Evolutionary conservation across 441 rosid species (phyloP), one percentile per base, ranked within the genome.

Genomic region (Gossypium schwendimanii): DNA sequence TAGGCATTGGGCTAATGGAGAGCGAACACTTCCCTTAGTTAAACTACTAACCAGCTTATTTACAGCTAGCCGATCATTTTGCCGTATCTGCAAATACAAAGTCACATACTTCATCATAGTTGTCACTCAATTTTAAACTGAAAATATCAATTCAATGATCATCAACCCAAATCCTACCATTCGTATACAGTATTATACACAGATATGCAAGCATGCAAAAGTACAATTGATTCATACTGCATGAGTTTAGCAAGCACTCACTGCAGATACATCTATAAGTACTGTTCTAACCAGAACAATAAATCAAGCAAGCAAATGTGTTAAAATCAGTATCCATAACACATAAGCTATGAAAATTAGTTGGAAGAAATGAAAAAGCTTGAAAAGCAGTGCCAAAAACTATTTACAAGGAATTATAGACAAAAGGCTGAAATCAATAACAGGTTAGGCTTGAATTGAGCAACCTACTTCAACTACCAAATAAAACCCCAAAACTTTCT

Each of bases 1-100:
- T 36, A 88, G 97, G 82, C 99, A 95, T 70, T 93, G 98, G 47
- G 97, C 98, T 82, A 95, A 75, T 47, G 99, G 99, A 50, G 99
- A 95, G 75, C 97, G 98, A 75, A 93, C 97, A 80, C 91, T 81
- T 77, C 98, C 99, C 89, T 87, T 95, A 12, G 98, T 90, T 86
- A 95, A 86, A 84, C 94, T 91, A 65, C 86, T 92, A 73, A 93
- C 99, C 82, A 91, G 83, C 89, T 95, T 95, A 85, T 88, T 95
- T 28, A 93, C 95, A 80, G 99, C 99, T 70, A 95, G 89, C 63
- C 97, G 86, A 80, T 95, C 99, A 80, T 93, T 93, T 82, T 93
- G 98, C 59, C 99, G 84, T 77, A 95, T 93, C 99, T 95, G 92
- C 75, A 84, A 49, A 70, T 18, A 20, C 55, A 61, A 50, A 61